These are phyloP conservation scores for Colletotrichum euphorbiae DNA, from an alignment of 2,329 filamentous ascomycete genomes.

Conservation along the genomic window DNA sequence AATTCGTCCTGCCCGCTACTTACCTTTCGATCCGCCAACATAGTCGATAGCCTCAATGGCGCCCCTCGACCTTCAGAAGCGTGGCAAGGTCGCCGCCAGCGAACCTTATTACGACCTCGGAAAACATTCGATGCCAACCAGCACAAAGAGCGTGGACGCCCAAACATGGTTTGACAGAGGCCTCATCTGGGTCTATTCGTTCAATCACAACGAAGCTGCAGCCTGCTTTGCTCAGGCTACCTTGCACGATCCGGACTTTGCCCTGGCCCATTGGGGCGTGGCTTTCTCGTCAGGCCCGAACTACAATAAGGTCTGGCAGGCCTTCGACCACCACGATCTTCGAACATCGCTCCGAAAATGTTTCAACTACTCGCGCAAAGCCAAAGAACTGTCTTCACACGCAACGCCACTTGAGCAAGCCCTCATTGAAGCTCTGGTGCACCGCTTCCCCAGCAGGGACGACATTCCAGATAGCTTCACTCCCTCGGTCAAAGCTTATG, in stretches of 20 bases:
- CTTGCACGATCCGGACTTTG: slow-evolving; percentile 54
- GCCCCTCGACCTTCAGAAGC: not conserved
- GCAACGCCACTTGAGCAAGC: slow-evolving; percentile 32
- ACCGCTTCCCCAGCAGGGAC: slow-evolving; percentile 36
- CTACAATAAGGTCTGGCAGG: slow-evolving; percentile 47
- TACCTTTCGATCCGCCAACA: too few relatives aligned
- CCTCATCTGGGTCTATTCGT: slow-evolving; percentile 68
- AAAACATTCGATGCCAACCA: slow-evolving; percentile 57
- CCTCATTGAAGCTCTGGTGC: slow-evolving; percentile 38
- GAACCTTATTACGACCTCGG: slow-evolving; percentile 56
- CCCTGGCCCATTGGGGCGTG: slow-evolving; percentile 65
- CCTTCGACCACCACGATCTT: slow-evolving; percentile 42
- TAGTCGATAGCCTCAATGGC: not conserved
- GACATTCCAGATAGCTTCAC: not conserved
- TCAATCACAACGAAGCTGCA: slow-evolving; percentile 69
- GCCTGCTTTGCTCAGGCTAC: slow-evolving; percentile 61
- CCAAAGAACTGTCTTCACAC: slow-evolving; percentile 7
- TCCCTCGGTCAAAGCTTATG: slow-evolving; percentile 39
- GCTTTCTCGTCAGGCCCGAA: slow-evolving; percentile 70
- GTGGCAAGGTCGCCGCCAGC: not conserved
- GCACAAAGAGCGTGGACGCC: slow-evolving; percentile 55
- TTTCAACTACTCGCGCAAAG: slow-evolving; percentile 29
- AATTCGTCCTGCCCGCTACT: too few relatives aligned
- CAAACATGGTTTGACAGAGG: slow-evolving; percentile 70
- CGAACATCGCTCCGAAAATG: slow-evolving; percentile 19